Conservation (phyloP, 495 filamentous ascomycete species). For the Penicillium chermesinum region DNA sequence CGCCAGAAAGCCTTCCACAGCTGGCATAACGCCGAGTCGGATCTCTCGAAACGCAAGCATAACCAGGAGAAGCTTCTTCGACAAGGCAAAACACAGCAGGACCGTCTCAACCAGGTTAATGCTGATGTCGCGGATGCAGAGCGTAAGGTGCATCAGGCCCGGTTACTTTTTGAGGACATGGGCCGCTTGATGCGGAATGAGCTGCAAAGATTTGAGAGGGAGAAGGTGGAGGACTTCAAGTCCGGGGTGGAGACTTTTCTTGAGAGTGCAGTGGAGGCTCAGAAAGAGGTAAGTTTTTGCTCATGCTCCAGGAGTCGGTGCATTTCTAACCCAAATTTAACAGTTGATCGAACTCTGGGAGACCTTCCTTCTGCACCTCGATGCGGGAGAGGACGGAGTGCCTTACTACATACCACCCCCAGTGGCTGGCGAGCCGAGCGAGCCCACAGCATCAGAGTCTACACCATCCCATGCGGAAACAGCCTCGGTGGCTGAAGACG, state of each 20-base stretch:
- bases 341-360: slow-evolving; percentile 99
- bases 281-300: slow-evolving; percentile 77
- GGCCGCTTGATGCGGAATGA: slow-evolving; percentile 85
- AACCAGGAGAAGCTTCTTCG: slow-evolving; percentile 87
- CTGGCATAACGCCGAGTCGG: slow-evolving; percentile 85
- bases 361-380: slow-evolving; percentile 91
- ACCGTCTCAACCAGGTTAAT: slow-evolving; percentile 81
- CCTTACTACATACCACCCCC: slow-evolving; percentile 65
- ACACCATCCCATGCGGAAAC: slow-evolving; percentile 25
- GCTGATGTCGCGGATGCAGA: slow-evolving; percentile 93
- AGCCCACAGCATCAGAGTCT: slow-evolving; percentile 14
- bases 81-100: slow-evolving; percentile 92
- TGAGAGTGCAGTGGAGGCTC: slow-evolving; percentile 92
- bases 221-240: slow-evolving; percentile 99
- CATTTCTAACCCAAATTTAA: slow-evolving; percentile 15
- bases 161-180: slow-evolving; percentile 95
- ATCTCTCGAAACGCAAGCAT: slow-evolving; percentile 78
- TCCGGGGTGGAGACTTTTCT: slow-evolving; percentile 95
- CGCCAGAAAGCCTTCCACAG: slow-evolving; percentile 92
- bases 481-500: slow-evolving; percentile 17
- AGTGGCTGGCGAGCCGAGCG: slow-evolving; percentile 12
- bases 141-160: slow-evolving; percentile 83
- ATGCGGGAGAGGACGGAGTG: slow-evolving; percentile 83
- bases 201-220: slow-evolving; percentile 88
- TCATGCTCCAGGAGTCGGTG: neutral